These are phyloP conservation scores for Neofusicoccum umdonicola DNA, from an alignment of 2,329 filamentous ascomycete species.

Conservation along the genomic window DNA sequence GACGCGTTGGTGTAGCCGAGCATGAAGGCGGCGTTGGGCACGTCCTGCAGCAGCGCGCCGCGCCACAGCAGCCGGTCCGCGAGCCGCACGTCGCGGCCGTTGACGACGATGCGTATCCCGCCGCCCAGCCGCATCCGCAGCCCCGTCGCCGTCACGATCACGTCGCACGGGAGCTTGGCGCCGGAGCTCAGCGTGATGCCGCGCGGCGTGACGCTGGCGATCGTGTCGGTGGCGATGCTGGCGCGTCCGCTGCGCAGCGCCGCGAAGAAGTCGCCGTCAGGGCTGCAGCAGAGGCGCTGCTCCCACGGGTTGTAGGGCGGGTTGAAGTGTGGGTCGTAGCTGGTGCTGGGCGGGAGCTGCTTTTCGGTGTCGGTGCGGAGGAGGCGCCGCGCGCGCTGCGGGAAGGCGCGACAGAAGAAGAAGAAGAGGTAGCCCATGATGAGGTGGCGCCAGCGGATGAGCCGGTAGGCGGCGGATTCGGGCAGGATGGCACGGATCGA, in stretches of 20 bases:
- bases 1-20: conserved; percentile 60
- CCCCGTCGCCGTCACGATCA: conserved; percentile 66
- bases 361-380: conserved; percentile 46
- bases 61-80: conserved; percentile 59
- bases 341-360: conserved; percentile 49
- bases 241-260: conserved; percentile 51
- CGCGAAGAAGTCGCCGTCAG: conserved; percentile 59
- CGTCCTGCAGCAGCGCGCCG: conserved; percentile 58
- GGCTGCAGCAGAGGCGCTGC: conserved; percentile 70
- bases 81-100: conserved; percentile 48
- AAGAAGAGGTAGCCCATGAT: conserved; percentile 37
- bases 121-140: conserved; percentile 57
- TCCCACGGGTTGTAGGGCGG: conserved; percentile 57
- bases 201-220: conserved; percentile 49
- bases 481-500: too few relatives aligned
- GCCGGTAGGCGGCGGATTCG: too few relatives aligned
- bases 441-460: too few relatives aligned
- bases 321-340: conserved; percentile 45
- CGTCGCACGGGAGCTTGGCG: conserved; percentile 52
- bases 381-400: conserved; percentile 46
- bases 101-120: conserved; percentile 49
- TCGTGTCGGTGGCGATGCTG: conserved; percentile 54
- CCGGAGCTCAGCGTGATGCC: conserved; percentile 46
- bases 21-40: conserved; percentile 60
- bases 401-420: conserved; percentile 53